Evolutionary conservation across 1,139 yeast genomes (phyloP).

Genomic region (Kodamaea anthophila): DNA sequence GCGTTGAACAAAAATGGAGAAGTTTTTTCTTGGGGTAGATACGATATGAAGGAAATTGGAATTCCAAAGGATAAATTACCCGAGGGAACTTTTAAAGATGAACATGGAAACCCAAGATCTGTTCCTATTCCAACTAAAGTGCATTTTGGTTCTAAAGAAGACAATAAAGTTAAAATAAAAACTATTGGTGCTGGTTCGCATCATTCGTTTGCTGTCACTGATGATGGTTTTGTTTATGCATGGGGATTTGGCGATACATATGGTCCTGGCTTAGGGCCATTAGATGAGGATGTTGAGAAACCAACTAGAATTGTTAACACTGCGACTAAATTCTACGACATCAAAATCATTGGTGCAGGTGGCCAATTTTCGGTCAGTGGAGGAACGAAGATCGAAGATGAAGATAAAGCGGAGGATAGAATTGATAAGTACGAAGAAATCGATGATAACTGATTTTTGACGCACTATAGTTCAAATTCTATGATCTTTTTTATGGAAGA

Average conservation of each 20-base stretch:
- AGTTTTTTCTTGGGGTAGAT: conserved; percentile 81
- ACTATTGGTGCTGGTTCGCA: conserved; percentile 81
- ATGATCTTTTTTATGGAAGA: too few species aligned
- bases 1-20: conserved; percentile 69
- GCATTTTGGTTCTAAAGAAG: conserved; percentile 21
- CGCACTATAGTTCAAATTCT: too few species aligned
- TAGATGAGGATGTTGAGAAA: conserved; percentile 79
- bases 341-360: conserved; percentile 75
- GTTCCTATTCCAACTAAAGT: conserved; percentile 79
- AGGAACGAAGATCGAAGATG: conserved; percentile 61
- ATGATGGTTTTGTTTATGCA: conserved; percentile 78
- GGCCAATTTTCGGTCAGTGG: conserved; percentile 93
- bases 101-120: conserved; percentile 77
- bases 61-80: conserved; percentile 57
- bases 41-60: conserved; percentile 91
- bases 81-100: conserved; percentile 67
- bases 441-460: too few species aligned
- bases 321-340: conserved; percentile 76
- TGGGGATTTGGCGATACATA: conserved; percentile 99
- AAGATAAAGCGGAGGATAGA: conserved; percentile 56
- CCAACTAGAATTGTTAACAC: conserved; percentile 90
- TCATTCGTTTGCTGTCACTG: conserved; percentile 81
- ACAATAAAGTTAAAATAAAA: conserved; percentile 40
- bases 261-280: conserved; percentile 91
- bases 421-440: conserved; percentile 43